phyloP scores from a whole-genome alignment of 2,329 filamentous ascomycete species.

The Arthrobotrys sphaeroides region DNA sequence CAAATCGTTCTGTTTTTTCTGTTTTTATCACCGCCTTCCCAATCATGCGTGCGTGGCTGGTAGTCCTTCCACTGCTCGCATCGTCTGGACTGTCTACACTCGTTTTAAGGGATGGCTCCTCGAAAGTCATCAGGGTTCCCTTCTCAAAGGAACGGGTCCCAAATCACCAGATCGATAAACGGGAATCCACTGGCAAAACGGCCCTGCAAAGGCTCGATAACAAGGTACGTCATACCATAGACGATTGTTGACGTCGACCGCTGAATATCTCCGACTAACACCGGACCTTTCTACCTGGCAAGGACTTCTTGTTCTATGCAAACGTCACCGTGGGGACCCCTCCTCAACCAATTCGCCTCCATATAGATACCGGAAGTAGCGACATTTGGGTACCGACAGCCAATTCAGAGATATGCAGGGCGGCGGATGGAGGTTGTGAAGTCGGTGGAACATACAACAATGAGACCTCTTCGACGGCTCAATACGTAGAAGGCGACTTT shows the following conservation, averaged over 20 bases:
- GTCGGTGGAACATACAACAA: constrained; percentile 56
- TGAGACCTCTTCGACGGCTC: constrained; percentile 55
- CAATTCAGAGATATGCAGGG: constrained; percentile 54
- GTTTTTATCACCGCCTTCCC: background rate
- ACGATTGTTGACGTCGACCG: background rate
- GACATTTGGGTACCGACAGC: constrained; percentile 68
- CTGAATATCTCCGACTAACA: constrained; percentile 35
- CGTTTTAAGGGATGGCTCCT: constrained; percentile 31
- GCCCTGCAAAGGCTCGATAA: constrained; percentile 56
- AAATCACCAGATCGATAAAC: constrained; percentile 7
- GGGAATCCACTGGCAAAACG: constrained; percentile 44
- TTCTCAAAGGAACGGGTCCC: constrained; percentile 38
- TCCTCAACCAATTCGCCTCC: constrained; percentile 66
- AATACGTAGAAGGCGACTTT: constrained; percentile 57
- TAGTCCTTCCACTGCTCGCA: constrained; percentile 21
- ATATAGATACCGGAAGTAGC: constrained; percentile 72
- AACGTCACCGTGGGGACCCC: constrained; percentile 71
- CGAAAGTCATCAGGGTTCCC: constrained; percentile 50
- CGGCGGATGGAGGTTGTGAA: constrained; percentile 37
- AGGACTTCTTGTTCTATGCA: constrained; percentile 65
- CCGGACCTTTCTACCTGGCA: background rate
- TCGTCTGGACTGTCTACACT: constrained; percentile 40
- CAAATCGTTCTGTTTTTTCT: constrained; percentile 15
- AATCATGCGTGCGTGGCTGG: constrained; percentile 46
- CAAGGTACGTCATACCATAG: constrained; percentile 50